These are phyloP conservation scores for Epichloe baconii DNA, from an alignment of 2,329 filamentous ascomycete genomes.

Conservation along the genomic window DNA sequence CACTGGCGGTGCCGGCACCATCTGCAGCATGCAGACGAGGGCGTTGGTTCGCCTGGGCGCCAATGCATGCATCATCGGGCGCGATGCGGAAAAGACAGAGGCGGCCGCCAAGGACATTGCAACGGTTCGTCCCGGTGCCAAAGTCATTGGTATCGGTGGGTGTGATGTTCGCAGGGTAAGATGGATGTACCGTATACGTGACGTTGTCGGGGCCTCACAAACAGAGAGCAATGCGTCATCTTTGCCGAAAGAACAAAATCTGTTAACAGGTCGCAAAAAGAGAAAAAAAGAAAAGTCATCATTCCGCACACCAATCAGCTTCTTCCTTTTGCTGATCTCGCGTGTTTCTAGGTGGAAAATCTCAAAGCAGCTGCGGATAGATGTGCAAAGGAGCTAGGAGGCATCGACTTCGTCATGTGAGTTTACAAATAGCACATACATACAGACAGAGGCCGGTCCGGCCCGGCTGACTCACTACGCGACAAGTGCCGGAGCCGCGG, in stretches of 20 bases:
- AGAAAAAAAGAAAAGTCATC: too few species aligned
- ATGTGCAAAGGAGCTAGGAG: constrained; percentile 71
- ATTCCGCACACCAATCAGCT: not conserved
- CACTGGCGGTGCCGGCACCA: constrained; percentile 84
- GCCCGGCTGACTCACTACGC: not conserved
- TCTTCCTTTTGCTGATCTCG: not conserved
- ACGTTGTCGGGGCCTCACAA: not conserved
- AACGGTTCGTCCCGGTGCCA: constrained; percentile 62
- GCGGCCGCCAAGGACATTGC: constrained; percentile 68
- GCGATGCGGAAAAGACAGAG: constrained; percentile 81
- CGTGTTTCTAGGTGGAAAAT: constrained; percentile 15
- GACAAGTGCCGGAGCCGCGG: constrained; percentile 73
- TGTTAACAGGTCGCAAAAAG: too few species aligned
- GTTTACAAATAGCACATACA: constrained; percentile 11
- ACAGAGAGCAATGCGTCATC: too few species aligned
- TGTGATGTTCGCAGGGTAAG: constrained; percentile 61
- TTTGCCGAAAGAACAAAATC: too few species aligned
- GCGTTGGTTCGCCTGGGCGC: constrained; percentile 85
- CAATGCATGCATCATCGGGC: constrained; percentile 86
- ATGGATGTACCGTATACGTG: constrained; percentile 2
- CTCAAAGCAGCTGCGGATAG: constrained; percentile 56
- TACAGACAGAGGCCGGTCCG: not conserved
- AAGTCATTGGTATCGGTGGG: constrained; percentile 75
- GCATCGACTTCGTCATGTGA: constrained; percentile 86
- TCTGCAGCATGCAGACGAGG: constrained; percentile 87